These are phyloP conservation scores for Diaporthe longicolla DNA, from an alignment of 2,329 filamentous ascomycete genomes.

Conservation along the genomic window DNA sequence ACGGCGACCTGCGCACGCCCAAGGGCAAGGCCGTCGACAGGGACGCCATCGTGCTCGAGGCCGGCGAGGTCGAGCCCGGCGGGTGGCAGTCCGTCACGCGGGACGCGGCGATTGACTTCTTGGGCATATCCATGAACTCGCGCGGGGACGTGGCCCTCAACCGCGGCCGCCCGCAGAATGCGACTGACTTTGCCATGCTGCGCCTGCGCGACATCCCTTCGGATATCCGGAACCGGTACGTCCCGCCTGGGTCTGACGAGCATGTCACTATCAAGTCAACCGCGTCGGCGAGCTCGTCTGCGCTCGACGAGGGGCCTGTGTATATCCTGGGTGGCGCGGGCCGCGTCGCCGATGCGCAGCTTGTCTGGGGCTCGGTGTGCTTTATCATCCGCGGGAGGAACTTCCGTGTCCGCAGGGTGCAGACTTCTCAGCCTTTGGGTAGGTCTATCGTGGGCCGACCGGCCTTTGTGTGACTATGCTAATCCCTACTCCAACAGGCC, in stretches of 20 bases:
- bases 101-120: constrained; percentile 37
- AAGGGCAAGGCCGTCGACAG: constrained; percentile 32
- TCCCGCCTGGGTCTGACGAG: constrained; percentile 14
- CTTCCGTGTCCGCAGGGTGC: constrained; percentile 37
- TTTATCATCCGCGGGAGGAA: constrained; percentile 36
- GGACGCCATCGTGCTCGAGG: constrained; percentile 22
- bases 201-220: constrained; percentile 32
- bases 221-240: constrained; percentile 23
- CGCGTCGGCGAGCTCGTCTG: constrained; percentile 25
- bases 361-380: constrained; percentile 36
- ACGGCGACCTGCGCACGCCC: constrained; percentile 14
- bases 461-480: background rate
- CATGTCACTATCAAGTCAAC: constrained; percentile 31
- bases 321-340: constrained; percentile 24
- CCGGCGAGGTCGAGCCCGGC: constrained; percentile 12
- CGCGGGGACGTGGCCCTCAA: constrained; percentile 38
- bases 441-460: background rate
- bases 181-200: constrained; percentile 38
- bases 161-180: constrained; percentile 29
- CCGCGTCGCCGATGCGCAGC: constrained; percentile 28
- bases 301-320: constrained; percentile 35
- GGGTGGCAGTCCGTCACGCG: constrained; percentile 33
- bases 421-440: constrained; percentile 27
- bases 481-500: background rate
- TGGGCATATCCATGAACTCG: constrained; percentile 38